These are phyloP conservation scores for Pulicaria dysenterica DNA, from an alignment of 129 eudicot genomes.

Conservation along the genomic window DNA sequence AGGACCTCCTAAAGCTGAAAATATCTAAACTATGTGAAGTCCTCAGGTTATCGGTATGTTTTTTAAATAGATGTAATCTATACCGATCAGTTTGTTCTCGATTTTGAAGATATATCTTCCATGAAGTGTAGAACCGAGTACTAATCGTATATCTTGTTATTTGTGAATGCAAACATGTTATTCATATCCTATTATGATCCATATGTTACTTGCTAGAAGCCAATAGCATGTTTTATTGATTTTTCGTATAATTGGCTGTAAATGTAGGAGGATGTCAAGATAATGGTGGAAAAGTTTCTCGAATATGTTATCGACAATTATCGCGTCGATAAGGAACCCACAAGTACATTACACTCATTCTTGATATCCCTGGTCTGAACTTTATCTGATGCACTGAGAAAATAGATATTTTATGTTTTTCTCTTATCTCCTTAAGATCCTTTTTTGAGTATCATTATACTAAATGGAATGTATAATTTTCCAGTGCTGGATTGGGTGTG, in stretches of 20 bases:
- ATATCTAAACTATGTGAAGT: slow-evolving; percentile 54
- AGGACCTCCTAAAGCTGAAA: slow-evolving; percentile 40
- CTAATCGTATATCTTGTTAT: slow-evolving; percentile 6
- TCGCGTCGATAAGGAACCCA: slow-evolving; percentile 53
- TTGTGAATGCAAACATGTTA: slow-evolving; percentile 8
- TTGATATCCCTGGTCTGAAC: slow-evolving; percentile 81
- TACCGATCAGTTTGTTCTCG: no score
- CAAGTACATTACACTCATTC: slow-evolving; percentile 68
- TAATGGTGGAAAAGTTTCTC: slow-evolving; percentile 46
- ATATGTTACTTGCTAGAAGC: slow-evolving; percentile 3
- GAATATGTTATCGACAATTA: slow-evolving; percentile 68
- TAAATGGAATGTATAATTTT: slow-evolving; percentile 29
- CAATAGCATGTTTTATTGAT: slow-evolving; percentile 12
- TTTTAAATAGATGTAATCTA: slow-evolving; percentile 6
- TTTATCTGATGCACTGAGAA: slow-evolving; percentile 7
- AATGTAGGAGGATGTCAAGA: slow-evolving; percentile 70
- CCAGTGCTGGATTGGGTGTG: slow-evolving; percentile 90
- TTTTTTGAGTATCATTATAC: background rate
- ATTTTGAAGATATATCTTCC: background rate
- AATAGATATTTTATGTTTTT: background rate
- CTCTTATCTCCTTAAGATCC: background rate
- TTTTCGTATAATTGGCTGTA: slow-evolving; percentile 17
- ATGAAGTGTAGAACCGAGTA: background rate
- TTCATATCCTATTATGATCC: background rate
- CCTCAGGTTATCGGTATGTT: slow-evolving; percentile 62